Base-by-base conservation (phyloP, 768 basidiomycete genomes). In the Boletus sp. region DNA sequence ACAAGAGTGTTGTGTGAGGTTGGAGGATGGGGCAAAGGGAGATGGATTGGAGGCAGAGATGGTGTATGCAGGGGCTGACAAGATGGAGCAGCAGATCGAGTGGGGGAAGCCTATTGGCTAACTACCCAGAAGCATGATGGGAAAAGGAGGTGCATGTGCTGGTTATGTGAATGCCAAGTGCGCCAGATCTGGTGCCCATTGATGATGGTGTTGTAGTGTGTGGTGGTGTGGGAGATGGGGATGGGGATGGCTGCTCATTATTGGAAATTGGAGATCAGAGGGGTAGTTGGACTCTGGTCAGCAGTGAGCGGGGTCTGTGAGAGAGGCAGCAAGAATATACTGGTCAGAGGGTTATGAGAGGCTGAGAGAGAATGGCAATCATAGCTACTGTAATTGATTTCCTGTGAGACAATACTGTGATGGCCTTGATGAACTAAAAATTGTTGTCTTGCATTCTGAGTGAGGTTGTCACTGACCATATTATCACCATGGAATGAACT, bases 201-300 rank as follows among this genome's bases (percentile, higher is more conserved):
- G n/a, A n/a, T n/a, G 66, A 97, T 96, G 4, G 95, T 97, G 64
- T 89, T 85, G 7, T 92, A 89, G 71, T 95, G 88, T 67, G n/a
- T n/a, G 78, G 14, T 81, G 66, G 11, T 77, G 83, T 67, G 65
- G 66, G 55, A 47, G 57, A n/a, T 61, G 35, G 58, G 49, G 10
- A 61, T 24, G 15, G 75, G 50, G 35, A 32, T 9, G 82, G 80
- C 8, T 72, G 73, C 55, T 91, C 90, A 56, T 89, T 85, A 52
- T 90, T 86, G 54, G 86, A 85, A 40, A 88, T 77, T 37, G 86
- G 82, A 90, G 92, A 60, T 86, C 89, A 12, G 82, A 69, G 0
- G 92, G 87, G 35, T 81, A 74, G 3, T 78, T 77, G 51, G 97
- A 82, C 70, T 97, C 92, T 30, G 94, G 94, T 91, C 92, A 96